These are phyloP conservation scores for Talaromyces amestolkiae DNA, from an alignment of 2,329 filamentous ascomycete species.

Conservation along the genomic window DNA sequence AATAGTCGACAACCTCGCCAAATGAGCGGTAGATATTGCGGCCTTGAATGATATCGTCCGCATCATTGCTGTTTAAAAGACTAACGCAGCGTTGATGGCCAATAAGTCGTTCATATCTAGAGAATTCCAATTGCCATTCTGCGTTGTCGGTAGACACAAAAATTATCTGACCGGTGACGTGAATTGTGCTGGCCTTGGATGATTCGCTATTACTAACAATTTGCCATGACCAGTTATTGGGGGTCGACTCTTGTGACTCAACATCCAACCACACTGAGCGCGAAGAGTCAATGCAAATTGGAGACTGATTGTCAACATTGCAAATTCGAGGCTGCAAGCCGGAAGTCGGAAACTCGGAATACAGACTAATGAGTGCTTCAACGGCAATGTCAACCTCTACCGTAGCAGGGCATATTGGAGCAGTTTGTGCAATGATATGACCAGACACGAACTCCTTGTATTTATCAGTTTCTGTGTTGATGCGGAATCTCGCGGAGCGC, in stretches of 20 bases:
- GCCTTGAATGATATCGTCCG: conserved; percentile 23
- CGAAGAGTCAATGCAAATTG: conserved; percentile 33
- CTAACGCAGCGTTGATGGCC: conserved; percentile 28
- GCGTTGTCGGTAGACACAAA: conserved; percentile 24
- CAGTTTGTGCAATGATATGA: conserved; percentile 43
- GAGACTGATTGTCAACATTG: conserved; percentile 32
- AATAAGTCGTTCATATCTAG: conserved; percentile 35
- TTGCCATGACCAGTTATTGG: conserved; percentile 31
- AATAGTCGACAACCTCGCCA: conserved; percentile 20
- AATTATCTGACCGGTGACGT: conserved; percentile 29
- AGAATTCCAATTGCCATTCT: conserved; percentile 26
- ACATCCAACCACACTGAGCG: conserved; percentile 31
- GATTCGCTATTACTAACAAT: conserved; percentile 22
- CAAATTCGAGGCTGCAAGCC: conserved; percentile 30
- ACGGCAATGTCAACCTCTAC: conserved; percentile 38
- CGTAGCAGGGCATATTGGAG: conserved; percentile 41
- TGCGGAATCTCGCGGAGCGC: conserved; percentile 34
- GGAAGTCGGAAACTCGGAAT: conserved; percentile 23
- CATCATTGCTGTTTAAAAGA: conserved; percentile 15
- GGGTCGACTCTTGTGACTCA: conserved; percentile 20
- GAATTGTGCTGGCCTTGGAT: conserved; percentile 17
- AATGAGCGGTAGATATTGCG: conserved; percentile 22
- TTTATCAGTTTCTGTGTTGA: conserved; percentile 39
- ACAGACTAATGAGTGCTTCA: conserved; percentile 34
- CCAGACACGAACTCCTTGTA: conserved; percentile 37